Base-by-base conservation (phyloP, 192 early-diverging fungal genomes). In the Linnemannia zychae region DNA sequence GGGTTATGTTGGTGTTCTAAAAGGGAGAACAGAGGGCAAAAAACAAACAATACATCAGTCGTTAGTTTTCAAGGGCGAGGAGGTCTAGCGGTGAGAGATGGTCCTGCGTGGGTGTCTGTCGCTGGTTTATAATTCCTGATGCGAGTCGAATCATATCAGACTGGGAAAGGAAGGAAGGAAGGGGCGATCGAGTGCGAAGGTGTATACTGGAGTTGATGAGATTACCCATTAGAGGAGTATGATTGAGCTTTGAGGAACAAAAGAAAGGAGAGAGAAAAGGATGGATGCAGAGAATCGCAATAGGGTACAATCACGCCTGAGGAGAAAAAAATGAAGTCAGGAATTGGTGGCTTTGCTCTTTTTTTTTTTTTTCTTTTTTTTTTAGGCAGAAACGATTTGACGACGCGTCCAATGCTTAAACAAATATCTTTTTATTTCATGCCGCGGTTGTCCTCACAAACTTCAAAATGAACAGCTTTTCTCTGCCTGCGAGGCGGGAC, bases 391-490 rank as follows among this genome's bases (percentile, higher is more conserved):
- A n/a, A n/a, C n/a, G n/a, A n/a, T n/a, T n/a, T n/a, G n/a, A n/a
- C 9, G 28, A 24, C 52, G 52, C 52, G 52, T 57, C 52, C 11
- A n/a, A 7, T 24, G 11, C 3, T 63, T 7, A 31, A 28, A 31
- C 9, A 20, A 57, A 57, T 15, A 63, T 63, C 28, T 63, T 63
- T 63, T 28, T 63, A 28, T 63, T 49, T 63, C 12, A 33, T 24
- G 4, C 17, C 28, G 47, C 28, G n/a, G n/a, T n/a, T 49, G 72
- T 28, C 75, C 86, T 77, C 31, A 81, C 71, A 74, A 92, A 90
- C 82, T 91, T 92, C 40, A 92, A 74, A 37, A 92, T 91, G 46
- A 86, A 82, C 36, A 90, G 80, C 77, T 88, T 91, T 79, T 92
- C 92, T 80, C 90, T 71, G 33, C 92, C 92, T 22, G 92, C 89